Percentiles rank a stretch among this genome's conserved stretches.
phyloP scores from a whole-genome alignment of 257 asterid species.

The Mentha longifolia region DNA sequence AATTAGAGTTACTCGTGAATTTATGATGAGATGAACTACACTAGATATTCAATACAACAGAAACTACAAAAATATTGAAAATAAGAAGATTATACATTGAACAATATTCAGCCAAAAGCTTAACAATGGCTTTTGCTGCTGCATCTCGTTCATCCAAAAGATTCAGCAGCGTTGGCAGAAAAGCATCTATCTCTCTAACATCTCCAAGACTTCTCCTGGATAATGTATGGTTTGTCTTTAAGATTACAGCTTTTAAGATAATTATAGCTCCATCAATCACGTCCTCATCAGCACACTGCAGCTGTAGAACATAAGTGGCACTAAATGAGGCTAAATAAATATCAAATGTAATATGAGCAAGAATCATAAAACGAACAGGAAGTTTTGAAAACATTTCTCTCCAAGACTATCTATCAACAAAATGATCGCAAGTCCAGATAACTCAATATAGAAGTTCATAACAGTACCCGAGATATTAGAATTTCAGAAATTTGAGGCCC shows the following conservation, averaged over 20 bases:
- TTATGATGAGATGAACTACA: conserved; percentile 4
- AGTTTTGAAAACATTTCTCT: too few relatives aligned
- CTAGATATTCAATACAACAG: neutral
- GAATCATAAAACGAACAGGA: neutral
- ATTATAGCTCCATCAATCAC: conserved; percentile 70
- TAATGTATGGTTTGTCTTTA: conserved; percentile 54
- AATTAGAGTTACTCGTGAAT: conserved; percentile 30
- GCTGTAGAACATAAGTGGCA: conserved; percentile 53
- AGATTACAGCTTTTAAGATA: conserved; percentile 72
- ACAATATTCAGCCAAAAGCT: conserved; percentile 86
- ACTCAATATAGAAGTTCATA: conserved; percentile 27
- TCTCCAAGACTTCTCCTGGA: conserved; percentile 47
- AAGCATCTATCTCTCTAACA: conserved; percentile 58
- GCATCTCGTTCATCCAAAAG: conserved; percentile 86
- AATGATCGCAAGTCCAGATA: conserved; percentile 6
- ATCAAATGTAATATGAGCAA: conserved; percentile 18
- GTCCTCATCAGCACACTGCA: conserved; percentile 66
- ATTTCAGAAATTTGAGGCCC: conserved; percentile 70
- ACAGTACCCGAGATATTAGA: conserved; percentile 77
- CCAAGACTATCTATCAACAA: neutral
- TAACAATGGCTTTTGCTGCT: conserved; percentile 81
- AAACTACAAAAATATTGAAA: neutral
- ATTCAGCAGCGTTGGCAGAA: conserved; percentile 60
- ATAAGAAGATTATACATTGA: conserved; percentile 45
- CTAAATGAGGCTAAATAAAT: conserved; percentile 15